A percentile compares a stretch with the other conserved stretches of the same genome.
Evolutionary conservation across 805 yeast genomes (phyloP).

Genomic region (Ogataea siamensis): DNA sequence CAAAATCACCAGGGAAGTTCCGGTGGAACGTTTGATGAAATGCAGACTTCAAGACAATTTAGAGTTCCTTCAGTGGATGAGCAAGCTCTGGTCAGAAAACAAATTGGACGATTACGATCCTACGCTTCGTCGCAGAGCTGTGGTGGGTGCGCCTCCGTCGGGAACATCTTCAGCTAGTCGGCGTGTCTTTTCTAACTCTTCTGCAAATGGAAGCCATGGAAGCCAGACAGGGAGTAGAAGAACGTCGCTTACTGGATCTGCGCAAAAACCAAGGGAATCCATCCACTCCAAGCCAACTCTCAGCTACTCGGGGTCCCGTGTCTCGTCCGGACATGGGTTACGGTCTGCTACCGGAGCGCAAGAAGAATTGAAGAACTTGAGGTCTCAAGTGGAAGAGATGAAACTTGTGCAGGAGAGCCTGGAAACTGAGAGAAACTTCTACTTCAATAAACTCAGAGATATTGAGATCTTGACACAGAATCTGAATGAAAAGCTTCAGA

Average conservation of each 20-base stretch:
- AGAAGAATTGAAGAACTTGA: constrained; percentile 48
- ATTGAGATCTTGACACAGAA: constrained; percentile 79
- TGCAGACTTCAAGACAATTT: constrained; percentile 92
- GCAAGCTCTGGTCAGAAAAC: constrained; percentile 75
- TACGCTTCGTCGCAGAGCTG: constrained; percentile 46
- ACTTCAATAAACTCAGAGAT: constrained; percentile 83
- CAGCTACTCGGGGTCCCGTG: constrained; percentile 8
- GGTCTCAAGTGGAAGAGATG: constrained; percentile 56
- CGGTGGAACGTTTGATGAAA: constrained; percentile 77
- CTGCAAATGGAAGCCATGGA: constrained; percentile 10
- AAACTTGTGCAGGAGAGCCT: constrained; percentile 60
- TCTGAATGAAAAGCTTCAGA: constrained; percentile 49
- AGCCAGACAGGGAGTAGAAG: constrained; percentile 23
- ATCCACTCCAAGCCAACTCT: constrained; percentile 8
- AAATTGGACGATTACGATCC: constrained; percentile 78
- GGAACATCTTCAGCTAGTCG: constrained; percentile 14
- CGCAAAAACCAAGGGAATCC: constrained; percentile 15
- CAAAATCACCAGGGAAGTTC: constrained; percentile 67
- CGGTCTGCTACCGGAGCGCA: constrained; percentile 24
- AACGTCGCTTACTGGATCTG: constrained; percentile 19
- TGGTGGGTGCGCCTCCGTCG: constrained; percentile 7
- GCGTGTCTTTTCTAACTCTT: constrained; percentile 18
- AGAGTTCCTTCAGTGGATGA: constrained; percentile 92
- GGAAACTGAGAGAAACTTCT: constrained; percentile 84
- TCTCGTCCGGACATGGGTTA: constrained; percentile 11